phyloP scores from a whole-genome alignment of 495 filamentous ascomycete genomes.

The Penicillium pulvis region DNA sequence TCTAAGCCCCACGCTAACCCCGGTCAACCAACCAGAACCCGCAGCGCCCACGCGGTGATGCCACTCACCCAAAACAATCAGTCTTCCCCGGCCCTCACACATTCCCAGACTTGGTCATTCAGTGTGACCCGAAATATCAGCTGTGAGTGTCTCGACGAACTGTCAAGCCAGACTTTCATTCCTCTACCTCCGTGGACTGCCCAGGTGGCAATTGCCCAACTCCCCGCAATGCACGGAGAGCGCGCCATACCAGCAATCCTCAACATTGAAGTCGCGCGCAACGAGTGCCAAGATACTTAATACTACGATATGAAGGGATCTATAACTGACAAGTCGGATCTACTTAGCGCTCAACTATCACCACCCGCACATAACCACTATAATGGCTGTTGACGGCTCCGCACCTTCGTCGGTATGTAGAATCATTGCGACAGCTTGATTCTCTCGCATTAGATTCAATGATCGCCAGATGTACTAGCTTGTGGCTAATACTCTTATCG shows the following conservation, averaged over 20 bases:
- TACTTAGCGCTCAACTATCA: not conserved
- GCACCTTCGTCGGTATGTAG: conserved; percentile 37
- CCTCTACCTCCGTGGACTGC: not conserved
- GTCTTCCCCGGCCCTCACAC: not conserved
- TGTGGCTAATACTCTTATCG: not conserved
- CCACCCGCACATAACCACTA: conserved; percentile 4
- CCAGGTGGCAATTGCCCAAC: not conserved
- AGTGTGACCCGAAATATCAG: not conserved
- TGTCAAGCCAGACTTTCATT: not conserved
- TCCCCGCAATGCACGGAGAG: not conserved
- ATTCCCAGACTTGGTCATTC: not conserved
- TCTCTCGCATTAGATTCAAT: not conserved
- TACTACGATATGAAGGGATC: not conserved
- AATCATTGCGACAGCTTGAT: conserved; percentile 3
- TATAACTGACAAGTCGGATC: not conserved
- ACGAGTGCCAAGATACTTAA: not conserved
- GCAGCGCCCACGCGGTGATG: conserved; percentile 24
- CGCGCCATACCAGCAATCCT: not conserved
- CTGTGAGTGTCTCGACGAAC: not conserved
- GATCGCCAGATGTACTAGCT: not conserved
- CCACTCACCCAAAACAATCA: conserved; percentile 28
- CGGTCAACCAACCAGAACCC: conserved; percentile 17
- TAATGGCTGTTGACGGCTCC: conserved; percentile 42
- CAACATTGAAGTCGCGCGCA: not conserved
- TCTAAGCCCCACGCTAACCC: conserved; percentile 16